Evolutionary conservation across 164 flowering plant genomes (phyloP), one percentile per base, ranked within the genome.

Genomic region (Magnolia kwangsiensis): DNA sequence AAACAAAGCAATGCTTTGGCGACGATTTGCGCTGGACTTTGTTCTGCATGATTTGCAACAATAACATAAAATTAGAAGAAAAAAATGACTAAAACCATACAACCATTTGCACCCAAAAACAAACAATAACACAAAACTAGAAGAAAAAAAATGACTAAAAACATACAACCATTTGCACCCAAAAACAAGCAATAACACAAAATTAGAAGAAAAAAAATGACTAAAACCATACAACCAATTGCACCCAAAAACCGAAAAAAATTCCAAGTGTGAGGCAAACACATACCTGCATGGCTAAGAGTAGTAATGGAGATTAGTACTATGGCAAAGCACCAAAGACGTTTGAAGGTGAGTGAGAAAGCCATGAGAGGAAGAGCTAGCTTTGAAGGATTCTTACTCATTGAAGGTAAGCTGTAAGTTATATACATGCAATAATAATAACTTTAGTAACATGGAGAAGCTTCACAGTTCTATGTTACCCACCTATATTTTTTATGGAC

Each of bases 1-100:
- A 95, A 88, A 75, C 98, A 95, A 13, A 79, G 61, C 81, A 91
- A 78, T 61, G 97, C 97, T 73, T 84, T 87, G 64, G 85, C 80
- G 45, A 89, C 85, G 24, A 92, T 59, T 51, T 83, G 82, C 64
- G 85, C 66, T n/a, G 91, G 85, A 51, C 79, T 82, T 50, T 80
- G 74, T 64, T 69, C 80, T 77, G 75, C 76, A 63, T 9, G 63
- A 58, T 75, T 31, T 18, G 29, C 14, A 55, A n/a, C n/a, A 69
- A 58, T 7, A 55, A 13, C n/a, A 74, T 0, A 2, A 59, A 14
- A 20, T 11, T 29, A 31, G 18, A 63, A 24, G n/a, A 65, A 5
- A 37, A 2, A 55, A 75, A 10, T 18, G 20, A 18, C 5, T 69
- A 23, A 49, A 65, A 19, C 9, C 16, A 51, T 51, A 11, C 4